These are phyloP conservation scores for Botrytis pseudocinerea DNA, from an alignment of 2,329 filamentous ascomycete genomes.

Conservation along the genomic window DNA sequence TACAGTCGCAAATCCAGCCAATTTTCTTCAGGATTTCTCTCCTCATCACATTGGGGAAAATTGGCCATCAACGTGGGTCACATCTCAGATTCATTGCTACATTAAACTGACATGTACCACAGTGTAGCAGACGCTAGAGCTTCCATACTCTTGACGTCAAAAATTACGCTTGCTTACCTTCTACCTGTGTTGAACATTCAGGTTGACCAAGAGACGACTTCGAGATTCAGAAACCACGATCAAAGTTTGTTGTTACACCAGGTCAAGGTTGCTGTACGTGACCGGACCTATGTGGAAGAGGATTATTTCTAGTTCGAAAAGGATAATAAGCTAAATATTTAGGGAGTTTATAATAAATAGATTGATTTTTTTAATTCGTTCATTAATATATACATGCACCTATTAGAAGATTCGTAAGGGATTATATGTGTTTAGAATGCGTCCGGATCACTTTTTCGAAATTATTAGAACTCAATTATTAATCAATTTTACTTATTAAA, in stretches of 20 bases:
- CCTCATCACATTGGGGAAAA: background rate
- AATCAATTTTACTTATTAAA: too few species aligned
- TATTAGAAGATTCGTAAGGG: too few species aligned
- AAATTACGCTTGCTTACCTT: background rate
- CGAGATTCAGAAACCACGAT: background rate
- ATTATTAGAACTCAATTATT: too few species aligned
- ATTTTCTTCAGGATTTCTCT: background rate
- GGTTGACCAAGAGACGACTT: background rate
- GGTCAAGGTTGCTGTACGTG: background rate
- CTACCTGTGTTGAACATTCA: background rate
- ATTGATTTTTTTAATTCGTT: too few species aligned
- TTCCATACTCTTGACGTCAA: background rate
- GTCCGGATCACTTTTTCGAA: too few species aligned
- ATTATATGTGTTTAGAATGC: too few species aligned
- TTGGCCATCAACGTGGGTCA: background rate
- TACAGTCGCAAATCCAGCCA: background rate
- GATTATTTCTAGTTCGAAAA: background rate
- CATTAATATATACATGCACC: too few species aligned
- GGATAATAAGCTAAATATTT: background rate
- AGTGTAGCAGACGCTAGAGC: background rate
- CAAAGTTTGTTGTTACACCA: background rate
- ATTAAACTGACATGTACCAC: background rate
- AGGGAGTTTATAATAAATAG: background rate
- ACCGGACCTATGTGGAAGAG: background rate
- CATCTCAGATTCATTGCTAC: background rate